A percentile compares a stretch with the other conserved stretches of the same genome.
Evolutionary conservation across 2,329 filamentous ascomycete species (phyloP).

Genomic region (Tolypocladium tundrense): DNA sequence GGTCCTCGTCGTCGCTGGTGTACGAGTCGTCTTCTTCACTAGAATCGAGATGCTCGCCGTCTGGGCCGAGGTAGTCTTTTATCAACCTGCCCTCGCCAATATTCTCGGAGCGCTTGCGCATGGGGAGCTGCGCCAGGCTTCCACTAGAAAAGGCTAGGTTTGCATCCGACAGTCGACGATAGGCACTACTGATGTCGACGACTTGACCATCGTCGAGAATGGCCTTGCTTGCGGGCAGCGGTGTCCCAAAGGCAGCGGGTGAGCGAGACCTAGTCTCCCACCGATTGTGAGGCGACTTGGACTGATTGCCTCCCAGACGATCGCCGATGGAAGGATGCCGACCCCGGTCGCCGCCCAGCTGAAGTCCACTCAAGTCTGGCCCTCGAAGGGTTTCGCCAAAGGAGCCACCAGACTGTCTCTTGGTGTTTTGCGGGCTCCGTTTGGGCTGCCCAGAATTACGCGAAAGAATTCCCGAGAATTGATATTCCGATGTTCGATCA

Average conservation of each 20-base stretch:
- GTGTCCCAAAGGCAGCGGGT: conserved; percentile 16
- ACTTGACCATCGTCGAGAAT: conserved; percentile 50
- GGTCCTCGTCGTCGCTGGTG: conserved; percentile 58
- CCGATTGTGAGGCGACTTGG: conserved; percentile 44
- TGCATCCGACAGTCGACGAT: conserved; percentile 62
- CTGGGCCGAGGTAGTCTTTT: conserved; percentile 57
- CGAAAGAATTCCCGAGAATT: conserved; percentile 50
- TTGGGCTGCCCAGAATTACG: conserved; percentile 38
- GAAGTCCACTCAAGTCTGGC: conserved; percentile 37
- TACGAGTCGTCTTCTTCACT: conserved; percentile 60
- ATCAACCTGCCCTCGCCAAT: conserved; percentile 45
- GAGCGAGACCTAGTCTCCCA: conserved; percentile 29
- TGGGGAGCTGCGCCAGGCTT: conserved; percentile 49
- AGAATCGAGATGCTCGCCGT: conserved; percentile 56
- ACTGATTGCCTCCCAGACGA: conserved; percentile 27
- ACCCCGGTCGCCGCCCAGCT: conserved; percentile 35
- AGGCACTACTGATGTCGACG: conserved; percentile 59
- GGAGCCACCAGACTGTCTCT: conserved; percentile 21
- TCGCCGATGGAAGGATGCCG: conserved; percentile 29
- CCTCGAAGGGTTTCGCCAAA: conserved; percentile 46
- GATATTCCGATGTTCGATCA: conserved; percentile 44
- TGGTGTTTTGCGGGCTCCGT: conserved; percentile 10
- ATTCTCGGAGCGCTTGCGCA: conserved; percentile 39
- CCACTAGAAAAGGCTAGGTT: conserved; percentile 55
- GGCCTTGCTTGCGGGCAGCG: conserved; percentile 23